Evolutionary conservation across 2,329 filamentous ascomycete genomes (phyloP).

Genomic region (Fusarium secorum): DNA sequence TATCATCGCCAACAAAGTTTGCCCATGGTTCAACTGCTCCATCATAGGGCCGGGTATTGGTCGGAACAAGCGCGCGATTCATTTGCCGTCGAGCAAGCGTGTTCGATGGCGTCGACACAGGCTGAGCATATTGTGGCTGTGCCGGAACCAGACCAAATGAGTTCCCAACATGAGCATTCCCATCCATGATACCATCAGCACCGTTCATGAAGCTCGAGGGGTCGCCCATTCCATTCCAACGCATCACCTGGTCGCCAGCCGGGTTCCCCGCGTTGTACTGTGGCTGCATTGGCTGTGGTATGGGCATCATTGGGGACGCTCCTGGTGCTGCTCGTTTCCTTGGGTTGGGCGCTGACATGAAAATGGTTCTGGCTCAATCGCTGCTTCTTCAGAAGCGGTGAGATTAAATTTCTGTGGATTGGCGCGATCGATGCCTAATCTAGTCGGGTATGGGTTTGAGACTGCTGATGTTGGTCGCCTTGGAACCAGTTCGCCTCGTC

Average conservation of each 20-base stretch:
- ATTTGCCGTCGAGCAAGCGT: conserved; percentile 61
- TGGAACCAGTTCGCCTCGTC: conserved; percentile 11
- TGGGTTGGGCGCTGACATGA: conserved; percentile 60
- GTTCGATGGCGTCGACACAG: conserved; percentile 52
- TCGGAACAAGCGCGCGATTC: conserved; percentile 59
- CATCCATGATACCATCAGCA: conserved; percentile 40
- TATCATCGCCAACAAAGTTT: conserved; percentile 54
- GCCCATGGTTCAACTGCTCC: conserved; percentile 52
- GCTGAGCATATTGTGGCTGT: conserved; percentile 46
- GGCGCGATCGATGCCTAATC: conserved; percentile 33
- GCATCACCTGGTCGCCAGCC: conserved; percentile 56
- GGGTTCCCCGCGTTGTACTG: conserved; percentile 56
- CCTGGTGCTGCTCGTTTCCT: conserved; percentile 80
- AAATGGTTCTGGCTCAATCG: neutral
- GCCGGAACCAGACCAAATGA: conserved; percentile 51
- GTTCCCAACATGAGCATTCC: conserved; percentile 45
- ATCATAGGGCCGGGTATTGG: conserved; percentile 52
- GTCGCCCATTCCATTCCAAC: conserved; percentile 55
- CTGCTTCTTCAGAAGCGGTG: conserved; percentile 22
- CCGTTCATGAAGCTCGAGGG: conserved; percentile 46
- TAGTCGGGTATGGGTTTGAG: conserved; percentile 20
- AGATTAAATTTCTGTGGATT: conserved; percentile 8
- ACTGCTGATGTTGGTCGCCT: conserved; percentile 16
- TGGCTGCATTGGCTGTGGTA: conserved; percentile 60
- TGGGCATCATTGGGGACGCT: conserved; percentile 67